phyloP scores from a whole-genome alignment of 1,139 yeast species.

The Blastobotrys elegans region DNA sequence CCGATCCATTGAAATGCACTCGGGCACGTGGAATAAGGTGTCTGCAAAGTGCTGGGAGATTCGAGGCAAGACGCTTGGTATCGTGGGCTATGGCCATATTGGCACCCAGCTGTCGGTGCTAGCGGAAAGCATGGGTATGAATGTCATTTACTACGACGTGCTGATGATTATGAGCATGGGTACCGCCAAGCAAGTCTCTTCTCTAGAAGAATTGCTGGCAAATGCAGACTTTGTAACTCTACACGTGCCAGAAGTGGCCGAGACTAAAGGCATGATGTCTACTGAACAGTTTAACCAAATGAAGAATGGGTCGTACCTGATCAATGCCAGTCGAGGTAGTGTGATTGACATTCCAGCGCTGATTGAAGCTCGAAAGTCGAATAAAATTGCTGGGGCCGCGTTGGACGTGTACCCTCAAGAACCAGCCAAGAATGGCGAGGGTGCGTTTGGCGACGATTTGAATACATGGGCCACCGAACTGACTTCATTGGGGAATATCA shows the following conservation, averaged over 20 bases:
- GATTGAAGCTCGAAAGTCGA: constrained; percentile 84
- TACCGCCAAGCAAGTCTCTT: constrained; percentile 87
- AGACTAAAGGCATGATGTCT: constrained; percentile 84
- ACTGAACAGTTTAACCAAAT: constrained; percentile 90
- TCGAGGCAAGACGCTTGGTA: constrained; percentile 97
- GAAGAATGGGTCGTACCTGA: constrained; percentile 93
- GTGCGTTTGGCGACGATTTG: constrained; percentile 62
- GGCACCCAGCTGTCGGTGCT: constrained; percentile 95
- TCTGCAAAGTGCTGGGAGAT: constrained; percentile 97
- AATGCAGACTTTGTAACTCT: constrained; percentile 84
- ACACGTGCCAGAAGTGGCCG: constrained; percentile 94
- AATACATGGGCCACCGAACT: constrained; percentile 85
- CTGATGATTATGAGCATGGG: constrained; percentile 94
- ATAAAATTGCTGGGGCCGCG: constrained; percentile 97
- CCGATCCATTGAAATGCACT: constrained; percentile 91
- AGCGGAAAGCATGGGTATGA: constrained; percentile 98
- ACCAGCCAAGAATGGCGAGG: constrained; percentile 95
- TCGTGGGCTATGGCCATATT: constrained; percentile 96
- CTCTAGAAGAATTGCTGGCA: constrained; percentile 75
- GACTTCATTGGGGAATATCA: constrained; percentile 76
- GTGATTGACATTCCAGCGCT: constrained; percentile 95
- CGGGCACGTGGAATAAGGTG: constrained; percentile 98
- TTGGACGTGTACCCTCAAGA: constrained; percentile 95
- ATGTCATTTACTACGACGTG: constrained; percentile 88
- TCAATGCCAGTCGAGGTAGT: constrained; percentile 97